phyloP scores from a whole-genome alignment of 164 flowering plant species.

The Liriodendron chinense region DNA sequence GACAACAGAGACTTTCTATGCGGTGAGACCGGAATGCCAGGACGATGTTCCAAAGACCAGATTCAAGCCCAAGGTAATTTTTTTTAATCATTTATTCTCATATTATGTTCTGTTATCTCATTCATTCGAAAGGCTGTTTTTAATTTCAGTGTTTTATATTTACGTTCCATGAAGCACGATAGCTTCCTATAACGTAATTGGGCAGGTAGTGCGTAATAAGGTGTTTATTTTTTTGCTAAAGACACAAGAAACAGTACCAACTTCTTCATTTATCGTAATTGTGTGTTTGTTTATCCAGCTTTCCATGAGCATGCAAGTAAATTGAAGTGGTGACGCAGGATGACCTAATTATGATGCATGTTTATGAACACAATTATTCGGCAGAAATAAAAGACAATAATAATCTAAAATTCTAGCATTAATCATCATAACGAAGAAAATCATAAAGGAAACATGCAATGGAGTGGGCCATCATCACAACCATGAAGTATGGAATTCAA shows the following conservation, averaged over 20 bases:
- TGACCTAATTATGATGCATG: no score
- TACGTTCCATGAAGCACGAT: no score
- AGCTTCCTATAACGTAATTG: no score
- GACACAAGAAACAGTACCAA: neutral
- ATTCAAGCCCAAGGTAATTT: constrained; percentile 58
- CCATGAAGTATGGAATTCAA: no score
- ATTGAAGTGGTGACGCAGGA: neutral
- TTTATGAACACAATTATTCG: no score
- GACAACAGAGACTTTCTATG: constrained; percentile 44
- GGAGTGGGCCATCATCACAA: no score
- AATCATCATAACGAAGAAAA: no score
- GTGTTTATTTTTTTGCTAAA: neutral
- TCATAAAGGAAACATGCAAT: no score
- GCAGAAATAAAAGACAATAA: no score
- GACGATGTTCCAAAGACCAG: constrained; percentile 59
- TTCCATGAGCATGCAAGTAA: neutral
- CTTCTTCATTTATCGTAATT: neutral
- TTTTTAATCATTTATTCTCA: neutral
- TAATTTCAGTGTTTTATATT: no score
- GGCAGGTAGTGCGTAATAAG: no score
- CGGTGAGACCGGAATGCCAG: constrained; percentile 55
- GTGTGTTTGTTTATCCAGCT: neutral
- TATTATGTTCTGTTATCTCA: neutral
- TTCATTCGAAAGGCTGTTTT: neutral
- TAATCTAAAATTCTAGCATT: no score